These are phyloP conservation scores for Suillus spraguei DNA, from an alignment of 768 basidiomycete genomes.

Conservation along the genomic window DNA sequence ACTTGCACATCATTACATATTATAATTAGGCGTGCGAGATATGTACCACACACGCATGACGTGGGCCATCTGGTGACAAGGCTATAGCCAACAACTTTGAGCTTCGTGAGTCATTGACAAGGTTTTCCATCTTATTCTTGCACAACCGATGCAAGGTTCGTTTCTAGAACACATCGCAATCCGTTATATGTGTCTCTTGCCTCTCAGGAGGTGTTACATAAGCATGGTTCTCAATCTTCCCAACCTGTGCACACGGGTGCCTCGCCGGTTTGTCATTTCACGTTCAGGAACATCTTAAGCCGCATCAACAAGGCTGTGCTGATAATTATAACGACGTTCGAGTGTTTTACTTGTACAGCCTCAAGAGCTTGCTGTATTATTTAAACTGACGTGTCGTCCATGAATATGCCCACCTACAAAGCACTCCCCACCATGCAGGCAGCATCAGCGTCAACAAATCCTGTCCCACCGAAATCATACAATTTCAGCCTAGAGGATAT, in stretches of 20 bases:
- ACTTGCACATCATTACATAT: background rate
- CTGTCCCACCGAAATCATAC: conserved; percentile 11
- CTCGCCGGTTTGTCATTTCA: background rate
- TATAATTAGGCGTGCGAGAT: background rate
- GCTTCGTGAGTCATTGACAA: background rate
- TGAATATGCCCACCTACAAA: background rate
- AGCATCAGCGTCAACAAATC: conserved; percentile 1
- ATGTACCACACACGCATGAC: background rate
- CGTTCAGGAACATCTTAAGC: background rate
- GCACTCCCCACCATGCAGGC: conserved; percentile 12
- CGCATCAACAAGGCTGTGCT: background rate
- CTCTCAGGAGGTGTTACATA: background rate
- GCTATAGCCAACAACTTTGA: background rate
- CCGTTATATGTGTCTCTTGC: background rate
- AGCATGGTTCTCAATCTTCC: background rate
- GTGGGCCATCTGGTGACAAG: background rate
- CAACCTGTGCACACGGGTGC: background rate
- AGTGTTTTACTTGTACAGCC: background rate
- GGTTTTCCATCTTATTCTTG: background rate
- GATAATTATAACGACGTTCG: background rate
- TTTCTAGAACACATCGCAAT: conserved; percentile 3
- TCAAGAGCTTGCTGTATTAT: background rate
- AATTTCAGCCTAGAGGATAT: conserved; percentile 15
- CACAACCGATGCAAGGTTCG: background rate
- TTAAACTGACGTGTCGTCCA: background rate